phyloP scores from a whole-genome alignment of 768 basidiomycete genomes.

The Sarcodon sp. region DNA sequence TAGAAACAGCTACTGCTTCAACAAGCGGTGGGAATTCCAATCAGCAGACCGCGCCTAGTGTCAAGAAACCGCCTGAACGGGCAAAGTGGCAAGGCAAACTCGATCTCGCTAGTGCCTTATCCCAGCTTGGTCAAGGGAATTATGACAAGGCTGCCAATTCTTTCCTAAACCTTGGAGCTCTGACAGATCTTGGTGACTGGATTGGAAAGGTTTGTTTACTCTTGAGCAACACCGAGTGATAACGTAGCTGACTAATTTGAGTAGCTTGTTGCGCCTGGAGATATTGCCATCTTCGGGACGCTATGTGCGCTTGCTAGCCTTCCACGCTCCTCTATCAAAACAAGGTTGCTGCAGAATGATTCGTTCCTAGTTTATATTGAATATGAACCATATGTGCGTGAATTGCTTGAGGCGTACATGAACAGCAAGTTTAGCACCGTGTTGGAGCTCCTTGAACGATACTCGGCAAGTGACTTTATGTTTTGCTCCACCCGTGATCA shows the following conservation, averaged over 20 bases:
- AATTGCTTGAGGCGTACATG: conserved; percentile 79
- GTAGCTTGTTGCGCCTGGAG: conserved; percentile 66
- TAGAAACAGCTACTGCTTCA: conserved; percentile 38
- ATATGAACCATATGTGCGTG: conserved; percentile 77
- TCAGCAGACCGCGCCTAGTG: conserved; percentile 3
- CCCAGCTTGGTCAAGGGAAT: conserved; percentile 53
- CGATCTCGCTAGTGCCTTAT: conserved; percentile 69
- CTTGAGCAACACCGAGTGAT: not conserved
- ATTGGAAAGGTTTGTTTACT: conserved; percentile 39
- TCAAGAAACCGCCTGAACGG: conserved; percentile 43
- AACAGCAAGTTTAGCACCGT: conserved; percentile 77
- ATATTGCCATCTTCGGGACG: conserved; percentile 80
- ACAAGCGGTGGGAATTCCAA: conserved; percentile 1
- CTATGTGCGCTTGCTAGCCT: conserved; percentile 76
- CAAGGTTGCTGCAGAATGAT: conserved; percentile 53
- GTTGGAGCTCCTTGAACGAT: conserved; percentile 57
- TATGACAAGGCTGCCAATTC: conserved; percentile 74
- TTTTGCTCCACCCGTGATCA: not conserved
- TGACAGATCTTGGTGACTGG: conserved; percentile 68
- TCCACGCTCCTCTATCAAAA: conserved; percentile 55
- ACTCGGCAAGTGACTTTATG: conserved; percentile 36
- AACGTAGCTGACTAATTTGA: not conserved
- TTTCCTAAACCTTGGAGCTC: conserved; percentile 57
- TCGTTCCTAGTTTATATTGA: conserved; percentile 70
- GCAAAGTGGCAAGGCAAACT: conserved; percentile 68